Conservation (phyloP, 495 filamentous ascomycete species). For the Aspergillus olivimuriae region DNA sequence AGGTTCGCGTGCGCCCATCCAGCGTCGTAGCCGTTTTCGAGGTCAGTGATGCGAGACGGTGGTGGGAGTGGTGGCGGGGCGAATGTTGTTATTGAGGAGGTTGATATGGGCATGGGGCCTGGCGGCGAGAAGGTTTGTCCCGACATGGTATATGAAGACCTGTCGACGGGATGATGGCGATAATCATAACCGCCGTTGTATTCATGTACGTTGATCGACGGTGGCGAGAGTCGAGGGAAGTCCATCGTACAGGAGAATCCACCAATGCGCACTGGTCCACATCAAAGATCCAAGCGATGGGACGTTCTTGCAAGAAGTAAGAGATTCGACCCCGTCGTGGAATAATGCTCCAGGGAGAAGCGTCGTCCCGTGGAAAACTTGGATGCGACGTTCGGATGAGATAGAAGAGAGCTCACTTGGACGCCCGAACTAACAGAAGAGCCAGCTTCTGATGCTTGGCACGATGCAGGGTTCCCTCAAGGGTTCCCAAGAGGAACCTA, state of each 20-base stretch:
- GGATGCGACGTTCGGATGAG: not conserved
- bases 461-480: not conserved
- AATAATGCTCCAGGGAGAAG: no score
- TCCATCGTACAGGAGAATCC: slow-evolving; percentile 47
- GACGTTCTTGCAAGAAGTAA: no score
- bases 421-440: slow-evolving; percentile 13
- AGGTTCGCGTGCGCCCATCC: slow-evolving; percentile 55
- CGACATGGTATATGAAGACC: slow-evolving; percentile 22
- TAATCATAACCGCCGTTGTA: slow-evolving; percentile 32
- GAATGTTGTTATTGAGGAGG: slow-evolving; percentile 37
- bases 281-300: no score
- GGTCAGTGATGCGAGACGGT: slow-evolving; percentile 47
- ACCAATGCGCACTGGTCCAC: no score
- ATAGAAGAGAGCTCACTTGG: not conserved
- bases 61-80: slow-evolving; percentile 60
- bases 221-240: slow-evolving; percentile 45
- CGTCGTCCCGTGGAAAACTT: no score
- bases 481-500: not conserved
- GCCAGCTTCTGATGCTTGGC: slow-evolving; percentile 12
- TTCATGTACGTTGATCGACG: slow-evolving; percentile 49
- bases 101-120: slow-evolving; percentile 52
- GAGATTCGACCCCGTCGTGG: no score
- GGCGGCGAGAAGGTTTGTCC: slow-evolving; percentile 30
- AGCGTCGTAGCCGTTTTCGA: slow-evolving; percentile 51
- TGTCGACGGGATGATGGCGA: slow-evolving; percentile 13